A percentile compares a stretch with the other conserved stretches of the same genome.
Conservation (phyloP, 169 alveolate species). For the Plasmodium gallinaceum region DNA sequence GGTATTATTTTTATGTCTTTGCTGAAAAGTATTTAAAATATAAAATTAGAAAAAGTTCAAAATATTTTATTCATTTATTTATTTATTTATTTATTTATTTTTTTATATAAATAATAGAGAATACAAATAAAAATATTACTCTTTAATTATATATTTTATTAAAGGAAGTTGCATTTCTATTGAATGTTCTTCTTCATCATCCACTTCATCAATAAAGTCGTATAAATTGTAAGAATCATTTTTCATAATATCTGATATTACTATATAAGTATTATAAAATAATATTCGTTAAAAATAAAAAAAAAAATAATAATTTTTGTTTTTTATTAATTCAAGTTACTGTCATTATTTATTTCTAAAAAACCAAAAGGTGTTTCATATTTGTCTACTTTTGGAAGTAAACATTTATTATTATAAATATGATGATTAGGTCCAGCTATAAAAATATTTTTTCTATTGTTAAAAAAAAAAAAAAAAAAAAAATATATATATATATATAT, state of each 20-base stretch:
- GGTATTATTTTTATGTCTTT: conserved; percentile 66
- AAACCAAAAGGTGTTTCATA: conserved; percentile 95
- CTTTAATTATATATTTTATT: conserved; percentile 85
- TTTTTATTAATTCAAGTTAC: conserved; percentile 33
- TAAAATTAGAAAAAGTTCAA: neutral
- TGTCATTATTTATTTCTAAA: conserved; percentile 86
- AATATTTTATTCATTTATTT: neutral
- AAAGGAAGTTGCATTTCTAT: conserved; percentile 93
- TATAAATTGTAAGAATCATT: conserved; percentile 27
- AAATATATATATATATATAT: neutral
- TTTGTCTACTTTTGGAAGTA: conserved; percentile 79
- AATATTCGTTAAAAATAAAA: neutral
- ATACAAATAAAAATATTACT: conserved; percentile 33
- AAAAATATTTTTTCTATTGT: conserved; percentile 88
- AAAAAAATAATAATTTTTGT: neutral
- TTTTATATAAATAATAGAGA: neutral
- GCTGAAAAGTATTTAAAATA: conserved; percentile 8
- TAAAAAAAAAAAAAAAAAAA: neutral
- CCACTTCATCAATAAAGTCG: conserved; percentile 31
- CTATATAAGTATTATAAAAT: neutral
- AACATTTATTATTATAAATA: conserved; percentile 90
- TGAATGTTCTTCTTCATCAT: conserved; percentile 92
- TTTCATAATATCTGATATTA: conserved; percentile 50
- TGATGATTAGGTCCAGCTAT: conserved; percentile 96
- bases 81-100: conserved; percentile 1